These are phyloP conservation scores for Evansstolkia leycettana DNA, from an alignment of 495 filamentous ascomycete genomes.

Conservation along the genomic window DNA sequence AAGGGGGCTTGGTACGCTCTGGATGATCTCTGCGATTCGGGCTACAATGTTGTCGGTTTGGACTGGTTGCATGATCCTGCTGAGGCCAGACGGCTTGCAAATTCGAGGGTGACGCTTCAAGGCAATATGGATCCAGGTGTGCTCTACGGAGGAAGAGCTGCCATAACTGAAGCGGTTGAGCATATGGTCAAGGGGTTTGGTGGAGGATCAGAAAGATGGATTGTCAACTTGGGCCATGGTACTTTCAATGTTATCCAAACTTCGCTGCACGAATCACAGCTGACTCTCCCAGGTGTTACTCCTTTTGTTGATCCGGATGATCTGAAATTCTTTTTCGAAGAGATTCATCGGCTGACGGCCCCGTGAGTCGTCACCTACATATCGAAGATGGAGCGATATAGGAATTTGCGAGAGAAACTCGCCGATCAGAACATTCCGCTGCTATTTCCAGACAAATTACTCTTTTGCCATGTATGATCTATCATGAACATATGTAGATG, in stretches of 20 bases:
- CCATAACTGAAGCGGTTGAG: constrained; percentile 69
- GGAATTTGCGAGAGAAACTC: no score
- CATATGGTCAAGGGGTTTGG: constrained; percentile 80
- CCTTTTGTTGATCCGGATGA: constrained; percentile 88
- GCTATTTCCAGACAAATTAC: no score
- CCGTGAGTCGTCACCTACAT: constrained; percentile 8
- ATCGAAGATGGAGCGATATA: no score
- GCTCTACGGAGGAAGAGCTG: constrained; percentile 68
- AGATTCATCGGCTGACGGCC: constrained; percentile 57
- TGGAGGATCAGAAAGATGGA: constrained; percentile 79
- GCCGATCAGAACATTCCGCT: no score
- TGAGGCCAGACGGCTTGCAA: constrained; percentile 65
- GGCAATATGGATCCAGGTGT: constrained; percentile 93
- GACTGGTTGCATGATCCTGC: constrained; percentile 92
- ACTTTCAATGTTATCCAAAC: constrained; percentile 13
- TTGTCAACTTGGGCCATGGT: constrained; percentile 85
- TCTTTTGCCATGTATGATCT: no score
- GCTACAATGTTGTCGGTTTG: constrained; percentile 85
- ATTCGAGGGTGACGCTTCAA: constrained; percentile 68
- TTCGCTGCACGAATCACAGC: background rate
- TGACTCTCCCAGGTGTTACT: constrained; percentile 56
- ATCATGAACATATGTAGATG: constrained; percentile 4
- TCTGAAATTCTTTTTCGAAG: constrained; percentile 84
- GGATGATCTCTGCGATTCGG: constrained; percentile 72
- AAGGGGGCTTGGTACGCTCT: constrained; percentile 98